These are phyloP conservation scores for Maudiozyma serrabonitensis DNA, from an alignment of 805 yeast species.

Conservation along the genomic window DNA sequence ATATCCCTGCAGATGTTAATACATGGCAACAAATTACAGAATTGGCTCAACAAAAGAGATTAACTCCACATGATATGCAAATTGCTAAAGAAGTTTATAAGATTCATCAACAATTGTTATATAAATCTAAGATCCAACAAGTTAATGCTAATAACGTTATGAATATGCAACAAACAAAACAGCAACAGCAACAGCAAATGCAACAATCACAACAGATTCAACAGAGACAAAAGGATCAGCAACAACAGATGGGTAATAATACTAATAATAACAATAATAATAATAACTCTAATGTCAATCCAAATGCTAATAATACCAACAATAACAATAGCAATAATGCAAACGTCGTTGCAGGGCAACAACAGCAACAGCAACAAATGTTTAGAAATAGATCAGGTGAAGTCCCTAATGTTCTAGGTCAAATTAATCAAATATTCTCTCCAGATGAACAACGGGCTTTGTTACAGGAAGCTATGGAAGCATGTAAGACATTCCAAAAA, in stretches of 20 bases:
- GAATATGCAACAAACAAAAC: slow-evolving; percentile 17
- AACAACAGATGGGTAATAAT: slow-evolving; percentile 5
- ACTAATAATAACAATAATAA: slow-evolving; percentile 8
- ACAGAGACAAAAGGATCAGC: not conserved
- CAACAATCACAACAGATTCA: slow-evolving; percentile 15
- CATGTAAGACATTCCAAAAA: slow-evolving; percentile 29
- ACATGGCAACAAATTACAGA: slow-evolving; percentile 52
- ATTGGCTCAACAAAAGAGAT: slow-evolving; percentile 28
- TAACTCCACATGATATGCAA: slow-evolving; percentile 25
- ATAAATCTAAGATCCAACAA: slow-evolving; percentile 35
- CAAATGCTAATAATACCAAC: slow-evolving; percentile 6
- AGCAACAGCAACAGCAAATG: slow-evolving; percentile 14
- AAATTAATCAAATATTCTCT: slow-evolving; percentile 28
- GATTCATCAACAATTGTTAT: slow-evolving; percentile 51
- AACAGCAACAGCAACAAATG: slow-evolving; percentile 17
- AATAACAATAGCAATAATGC: not conserved
- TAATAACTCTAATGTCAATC: slow-evolving; percentile 7
- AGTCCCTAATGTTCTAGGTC: slow-evolving; percentile 26
- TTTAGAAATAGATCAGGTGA: slow-evolving; percentile 26
- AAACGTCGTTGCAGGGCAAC: slow-evolving; percentile 6
- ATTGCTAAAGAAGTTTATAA: slow-evolving; percentile 39
- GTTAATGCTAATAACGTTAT: slow-evolving; percentile 24
- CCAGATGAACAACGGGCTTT: slow-evolving; percentile 29
- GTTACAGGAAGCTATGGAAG: slow-evolving; percentile 30
- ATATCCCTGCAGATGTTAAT: slow-evolving; percentile 56